phyloP scores from a whole-genome alignment of 2,329 filamentous ascomycete species.

The Pezicula rhizophila region DNA sequence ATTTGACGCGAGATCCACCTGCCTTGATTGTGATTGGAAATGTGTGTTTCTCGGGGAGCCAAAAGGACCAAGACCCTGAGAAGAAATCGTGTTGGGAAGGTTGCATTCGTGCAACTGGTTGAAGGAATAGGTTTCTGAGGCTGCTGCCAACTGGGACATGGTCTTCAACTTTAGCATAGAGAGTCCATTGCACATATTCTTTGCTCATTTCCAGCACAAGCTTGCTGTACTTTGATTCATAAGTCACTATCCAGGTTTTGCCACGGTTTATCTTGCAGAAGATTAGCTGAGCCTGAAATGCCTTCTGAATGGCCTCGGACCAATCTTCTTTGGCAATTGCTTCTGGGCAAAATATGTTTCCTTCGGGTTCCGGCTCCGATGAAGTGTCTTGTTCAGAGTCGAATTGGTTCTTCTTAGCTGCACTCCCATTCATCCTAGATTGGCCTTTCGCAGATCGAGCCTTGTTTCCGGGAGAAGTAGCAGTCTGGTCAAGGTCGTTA shows the following conservation, averaged over 20 bases:
- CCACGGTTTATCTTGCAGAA: conserved; percentile 28
- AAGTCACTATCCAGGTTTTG: conserved; percentile 35
- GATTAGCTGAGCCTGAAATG: conserved; percentile 28
- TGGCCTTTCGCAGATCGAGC: too few species aligned
- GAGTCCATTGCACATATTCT: conserved; percentile 35
- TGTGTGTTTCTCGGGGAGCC: conserved; percentile 30
- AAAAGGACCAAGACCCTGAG: conserved; percentile 38
- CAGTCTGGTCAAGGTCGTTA: not conserved
- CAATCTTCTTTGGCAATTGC: not conserved
- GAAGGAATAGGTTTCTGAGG: conserved; percentile 32
- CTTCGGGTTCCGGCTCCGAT: not conserved
- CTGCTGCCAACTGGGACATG: conserved; percentile 31
- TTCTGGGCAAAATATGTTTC: too few species aligned
- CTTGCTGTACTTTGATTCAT: conserved; percentile 31
- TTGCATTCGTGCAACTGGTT: conserved; percentile 41
- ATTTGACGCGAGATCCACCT: conserved; percentile 17
- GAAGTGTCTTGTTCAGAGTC: not conserved
- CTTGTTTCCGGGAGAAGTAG: too few species aligned
- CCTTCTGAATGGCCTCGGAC: conserved; percentile 21
- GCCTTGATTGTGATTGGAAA: conserved; percentile 32
- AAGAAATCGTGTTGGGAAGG: conserved; percentile 27
- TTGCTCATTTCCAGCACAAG: conserved; percentile 34
- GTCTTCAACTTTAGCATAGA: conserved; percentile 38
- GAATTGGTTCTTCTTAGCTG: not conserved
- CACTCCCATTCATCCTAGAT: too few species aligned